These are phyloP conservation scores for Golubevia sp. DNA, from an alignment of 1,284 basidiomycete species.

Conservation along the genomic window DNA sequence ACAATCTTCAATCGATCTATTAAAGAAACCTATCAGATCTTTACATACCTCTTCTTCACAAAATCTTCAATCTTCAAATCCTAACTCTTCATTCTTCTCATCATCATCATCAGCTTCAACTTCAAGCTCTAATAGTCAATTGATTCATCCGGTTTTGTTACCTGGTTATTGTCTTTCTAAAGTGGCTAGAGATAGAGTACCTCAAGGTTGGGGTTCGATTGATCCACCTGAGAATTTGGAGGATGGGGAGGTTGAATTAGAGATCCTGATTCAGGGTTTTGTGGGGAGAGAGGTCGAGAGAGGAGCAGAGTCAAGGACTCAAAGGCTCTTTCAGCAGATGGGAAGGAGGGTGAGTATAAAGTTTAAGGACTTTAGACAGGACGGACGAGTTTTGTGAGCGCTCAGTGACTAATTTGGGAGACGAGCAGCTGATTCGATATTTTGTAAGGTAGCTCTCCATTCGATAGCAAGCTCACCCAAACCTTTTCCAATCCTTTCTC, in stretches of 20 bases:
- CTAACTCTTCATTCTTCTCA: conserved; percentile 6
- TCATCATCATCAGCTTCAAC: conserved; percentile 5
- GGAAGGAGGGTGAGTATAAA: conserved; percentile 6
- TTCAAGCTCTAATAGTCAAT: conserved; percentile 16
- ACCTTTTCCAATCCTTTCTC: too few species aligned
- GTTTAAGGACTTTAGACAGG: conserved; percentile 6
- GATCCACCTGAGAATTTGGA: conserved; percentile 28
- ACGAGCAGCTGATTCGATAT: background rate
- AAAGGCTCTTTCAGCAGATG: conserved; percentile 9
- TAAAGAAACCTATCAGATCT: conserved; percentile 12
- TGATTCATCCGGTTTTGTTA: conserved; percentile 20
- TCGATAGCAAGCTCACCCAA: too few species aligned
- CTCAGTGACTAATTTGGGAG: conserved; percentile 4
- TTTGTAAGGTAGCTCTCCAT: too few species aligned
- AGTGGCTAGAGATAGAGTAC: conserved; percentile 27
- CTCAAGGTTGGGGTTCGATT: conserved; percentile 22
- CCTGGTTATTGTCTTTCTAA: conserved; percentile 31
- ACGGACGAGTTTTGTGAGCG: conserved; percentile 13
- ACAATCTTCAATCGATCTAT: conserved; percentile 13
- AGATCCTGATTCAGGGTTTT: conserved; percentile 20
- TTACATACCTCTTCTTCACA: background rate
- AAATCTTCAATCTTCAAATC: conserved; percentile 3
- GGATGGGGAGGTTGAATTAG: conserved; percentile 33
- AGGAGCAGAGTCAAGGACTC: conserved; percentile 14
- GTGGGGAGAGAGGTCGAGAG: conserved; percentile 13